These are phyloP conservation scores for Neolentinus lepideus DNA, from an alignment of 1,284 basidiomycete species.

Conservation along the genomic window DNA sequence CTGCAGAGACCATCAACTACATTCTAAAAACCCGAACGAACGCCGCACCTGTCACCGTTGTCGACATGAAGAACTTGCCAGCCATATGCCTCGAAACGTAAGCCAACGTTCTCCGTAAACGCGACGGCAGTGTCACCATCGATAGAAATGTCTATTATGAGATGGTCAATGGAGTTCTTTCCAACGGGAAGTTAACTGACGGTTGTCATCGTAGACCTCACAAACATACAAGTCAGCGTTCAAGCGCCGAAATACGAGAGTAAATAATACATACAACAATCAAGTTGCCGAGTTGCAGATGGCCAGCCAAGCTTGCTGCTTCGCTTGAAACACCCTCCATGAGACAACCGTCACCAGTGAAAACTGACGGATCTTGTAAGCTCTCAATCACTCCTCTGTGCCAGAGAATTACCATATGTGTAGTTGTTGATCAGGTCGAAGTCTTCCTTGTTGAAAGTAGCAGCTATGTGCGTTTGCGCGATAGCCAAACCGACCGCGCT, in stretches of 20 bases:
- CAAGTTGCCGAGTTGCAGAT: constrained; percentile 89
- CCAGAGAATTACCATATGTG: constrained; percentile 62
- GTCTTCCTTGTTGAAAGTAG: constrained; percentile 84
- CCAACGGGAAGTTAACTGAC: constrained; percentile 32
- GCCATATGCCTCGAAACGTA: constrained; percentile 85
- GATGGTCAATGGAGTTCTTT: constrained; percentile 1
- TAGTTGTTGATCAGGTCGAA: constrained; percentile 86
- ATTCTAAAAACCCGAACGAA: background rate
- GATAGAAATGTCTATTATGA: constrained; percentile 79
- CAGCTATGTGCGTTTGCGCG: constrained; percentile 85
- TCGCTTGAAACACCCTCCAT: constrained; percentile 94
- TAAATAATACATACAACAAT: constrained; percentile 58
- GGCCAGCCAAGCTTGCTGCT: constrained; percentile 88
- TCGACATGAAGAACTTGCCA: constrained; percentile 89
- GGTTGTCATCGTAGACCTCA: constrained; percentile 87
- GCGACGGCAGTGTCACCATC: constrained; percentile 90
- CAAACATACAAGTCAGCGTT: constrained; percentile 4
- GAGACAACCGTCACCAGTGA: constrained; percentile 92
- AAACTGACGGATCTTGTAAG: constrained; percentile 60
- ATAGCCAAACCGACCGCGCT: constrained; percentile 93
- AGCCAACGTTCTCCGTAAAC: constrained; percentile 91
- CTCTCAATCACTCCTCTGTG: constrained; percentile 3
- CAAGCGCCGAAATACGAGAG: background rate
- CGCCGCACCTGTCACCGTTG: constrained; percentile 70
- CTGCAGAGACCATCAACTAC: constrained; percentile 25